Base-by-base conservation (phyloP, 352 stramenopile genomes). In the Blastocystis sp. region DNA sequence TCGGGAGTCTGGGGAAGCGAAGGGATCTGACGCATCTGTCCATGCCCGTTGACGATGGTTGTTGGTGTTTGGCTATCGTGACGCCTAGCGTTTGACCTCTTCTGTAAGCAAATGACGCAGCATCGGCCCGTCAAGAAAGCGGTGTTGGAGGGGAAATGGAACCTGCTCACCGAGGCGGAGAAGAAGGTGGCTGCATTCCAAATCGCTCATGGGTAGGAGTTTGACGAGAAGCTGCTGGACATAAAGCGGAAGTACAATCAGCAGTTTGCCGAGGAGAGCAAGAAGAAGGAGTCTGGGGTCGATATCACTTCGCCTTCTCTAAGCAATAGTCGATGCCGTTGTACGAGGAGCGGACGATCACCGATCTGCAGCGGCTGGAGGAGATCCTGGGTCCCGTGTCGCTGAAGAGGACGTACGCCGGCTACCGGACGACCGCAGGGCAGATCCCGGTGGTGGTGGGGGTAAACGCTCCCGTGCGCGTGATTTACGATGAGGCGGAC, bases 401-500 rank as follows among this genome's bases (percentile, higher is more conserved):
- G 14, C 71, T 81, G 17, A 48, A 53, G 23, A 43, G 71, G 43
- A 43, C 71, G 14, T 81, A 66, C 38, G 43, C 71, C 7, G 71
- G 71, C 21, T 81, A 66, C 45, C 71, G 71, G 9, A 81, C 71
- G 4, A 28, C 62, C 2, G 71, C 71, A 1, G 71, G 71, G 52
- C 71, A 81, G 52, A 81, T 65, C 52, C 71, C 71, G 7, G 43
- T 81, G 52, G 45, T 64, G 19, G 17, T 66, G 7, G 71, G 9
- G 4, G 52, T 81, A 1, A 67, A 43, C 40, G 14, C 71, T 66
- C 71, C 71, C 3, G 21, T 81, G n/a, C 52, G 41, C 17, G 17
- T 81, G 11, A 61, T 81, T n/a, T 81, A 64, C 23, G 71, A 81
- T 23, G 71, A 81, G 52, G 11, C 28, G 11, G 71, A 81, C 38